A percentile compares a stretch with the other conserved stretches of the same genome.
Evolutionary conservation across 129 eudicot species (phyloP).

Genomic region (Lonicera japonica): DNA sequence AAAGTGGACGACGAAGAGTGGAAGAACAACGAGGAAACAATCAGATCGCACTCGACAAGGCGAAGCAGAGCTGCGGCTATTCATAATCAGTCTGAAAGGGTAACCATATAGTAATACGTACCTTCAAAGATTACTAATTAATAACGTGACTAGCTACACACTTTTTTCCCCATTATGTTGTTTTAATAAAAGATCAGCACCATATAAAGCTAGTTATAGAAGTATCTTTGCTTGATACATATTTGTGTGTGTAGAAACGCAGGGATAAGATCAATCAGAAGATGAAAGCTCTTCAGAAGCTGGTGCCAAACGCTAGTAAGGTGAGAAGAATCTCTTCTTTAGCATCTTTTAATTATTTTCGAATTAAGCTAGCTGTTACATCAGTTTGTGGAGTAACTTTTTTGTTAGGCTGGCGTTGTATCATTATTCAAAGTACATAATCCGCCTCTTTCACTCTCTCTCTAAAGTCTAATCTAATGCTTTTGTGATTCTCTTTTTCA

Average conservation of each 20-base stretch:
- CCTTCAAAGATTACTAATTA: too few species aligned
- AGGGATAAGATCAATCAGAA: constrained; percentile 79
- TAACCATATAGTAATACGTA: constrained; percentile 29
- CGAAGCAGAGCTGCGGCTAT: constrained; percentile 70
- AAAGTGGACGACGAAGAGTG: constrained; percentile 53
- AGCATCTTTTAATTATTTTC: too few species aligned
- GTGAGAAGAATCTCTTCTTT: constrained; percentile 15
- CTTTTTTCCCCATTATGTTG: too few species aligned
- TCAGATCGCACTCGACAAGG: constrained; percentile 39
- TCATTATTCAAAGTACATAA: too few species aligned
- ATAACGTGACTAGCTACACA: too few species aligned
- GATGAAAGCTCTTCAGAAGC: constrained; percentile 85
- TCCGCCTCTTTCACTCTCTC: too few species aligned
- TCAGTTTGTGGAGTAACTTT: too few species aligned
- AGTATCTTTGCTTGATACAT: neutral
- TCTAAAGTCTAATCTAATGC: too few species aligned
- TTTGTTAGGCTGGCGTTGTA: too few species aligned
- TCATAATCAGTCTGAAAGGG: constrained; percentile 89
- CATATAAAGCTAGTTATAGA: neutral
- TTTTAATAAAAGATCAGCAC: neutral
- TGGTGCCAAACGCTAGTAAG: constrained; percentile 87
- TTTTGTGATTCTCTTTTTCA: too few species aligned
- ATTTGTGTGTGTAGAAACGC: constrained; percentile 1
- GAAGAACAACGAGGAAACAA: constrained; percentile 40
- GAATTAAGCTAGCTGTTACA: too few species aligned